These are phyloP conservation scores for Gamarada debralockiae DNA, from an alignment of 495 filamentous ascomycete species.

Conservation along the genomic window DNA sequence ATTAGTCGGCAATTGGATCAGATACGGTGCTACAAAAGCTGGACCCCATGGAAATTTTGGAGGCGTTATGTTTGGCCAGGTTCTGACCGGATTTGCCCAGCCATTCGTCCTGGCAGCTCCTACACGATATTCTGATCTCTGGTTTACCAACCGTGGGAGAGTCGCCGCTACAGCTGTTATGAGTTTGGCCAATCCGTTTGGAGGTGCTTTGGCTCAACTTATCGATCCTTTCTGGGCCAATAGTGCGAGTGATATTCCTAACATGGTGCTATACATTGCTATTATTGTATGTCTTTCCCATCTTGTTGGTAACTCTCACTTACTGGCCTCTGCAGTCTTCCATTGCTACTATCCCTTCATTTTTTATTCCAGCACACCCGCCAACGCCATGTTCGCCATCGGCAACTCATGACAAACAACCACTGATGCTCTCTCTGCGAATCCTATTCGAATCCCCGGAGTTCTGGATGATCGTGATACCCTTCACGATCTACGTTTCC, in stretches of 20 bases:
- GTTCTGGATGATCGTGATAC: conserved; percentile 73
- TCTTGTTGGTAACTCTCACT: neutral
- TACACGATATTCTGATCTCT: conserved; percentile 86
- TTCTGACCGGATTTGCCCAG: conserved; percentile 84
- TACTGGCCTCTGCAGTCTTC: conserved; percentile 48
- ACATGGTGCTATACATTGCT: conserved; percentile 81
- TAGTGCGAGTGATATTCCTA: conserved; percentile 57
- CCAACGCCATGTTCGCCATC: conserved; percentile 64
- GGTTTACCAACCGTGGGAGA: conserved; percentile 84
- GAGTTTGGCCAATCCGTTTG: conserved; percentile 82
- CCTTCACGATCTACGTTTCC: conserved; percentile 81
- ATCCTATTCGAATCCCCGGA: conserved; percentile 48
- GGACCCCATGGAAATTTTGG: conserved; percentile 53
- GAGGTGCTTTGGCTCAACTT: conserved; percentile 83
- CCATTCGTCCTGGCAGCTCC: conserved; percentile 90
- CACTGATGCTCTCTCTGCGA: conserved; percentile 46
- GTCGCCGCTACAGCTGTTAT: conserved; percentile 85
- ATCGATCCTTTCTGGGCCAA: conserved; percentile 74
- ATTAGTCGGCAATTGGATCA: conserved; percentile 86
- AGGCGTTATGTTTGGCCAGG: conserved; percentile 90
- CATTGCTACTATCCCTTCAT: conserved; percentile 67
- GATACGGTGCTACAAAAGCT: conserved; percentile 73
- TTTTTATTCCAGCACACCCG: conserved; percentile 78
- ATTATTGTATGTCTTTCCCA: conserved; percentile 61
- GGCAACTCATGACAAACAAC: conserved; percentile 39